Evolutionary conservation across 116 monocot genomes (phyloP).

Genomic region (Phalaenopsis hybrid): DNA sequence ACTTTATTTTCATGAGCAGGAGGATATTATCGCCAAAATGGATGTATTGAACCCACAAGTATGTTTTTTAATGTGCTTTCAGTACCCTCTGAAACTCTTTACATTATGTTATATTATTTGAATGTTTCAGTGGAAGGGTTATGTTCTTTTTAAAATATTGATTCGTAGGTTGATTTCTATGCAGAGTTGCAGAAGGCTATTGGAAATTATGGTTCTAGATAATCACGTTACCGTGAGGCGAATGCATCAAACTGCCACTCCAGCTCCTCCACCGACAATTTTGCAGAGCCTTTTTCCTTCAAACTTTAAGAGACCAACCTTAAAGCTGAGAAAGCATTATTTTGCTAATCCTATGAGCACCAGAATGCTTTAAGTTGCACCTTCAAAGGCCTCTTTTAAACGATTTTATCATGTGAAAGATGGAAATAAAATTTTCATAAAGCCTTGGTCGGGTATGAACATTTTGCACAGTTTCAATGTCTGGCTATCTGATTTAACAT

Average conservation of each 20-base stretch:
- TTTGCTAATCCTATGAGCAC: slow-evolving; percentile 30
- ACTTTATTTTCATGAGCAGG: slow-evolving; percentile 31
- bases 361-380: slow-evolving; percentile 1
- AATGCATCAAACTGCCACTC: slow-evolving; percentile 9
- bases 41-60: slow-evolving; percentile 95
- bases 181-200: slow-evolving; percentile 17
- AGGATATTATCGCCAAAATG: slow-evolving; percentile 64
- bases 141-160: not conserved
- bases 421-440: not conserved
- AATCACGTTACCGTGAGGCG: slow-evolving; percentile 14
- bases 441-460: too few species aligned
- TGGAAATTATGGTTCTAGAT: slow-evolving; percentile 16
- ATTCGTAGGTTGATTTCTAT: not conserved
- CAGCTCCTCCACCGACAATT: slow-evolving; percentile 5
- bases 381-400: not conserved
- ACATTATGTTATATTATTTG: not conserved
- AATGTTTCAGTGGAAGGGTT: not conserved
- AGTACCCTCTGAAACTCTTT: not conserved
- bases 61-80: not conserved
- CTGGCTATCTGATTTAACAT: too few species aligned
- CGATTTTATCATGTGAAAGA: not conserved
- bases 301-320: not conserved
- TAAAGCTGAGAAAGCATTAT: slow-evolving; percentile 16
- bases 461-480: too few species aligned
- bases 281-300: slow-evolving; percentile 16